These are phyloP conservation scores for Yarrowia sp. DNA, from an alignment of 805 yeast species.

Conservation along the genomic window DNA sequence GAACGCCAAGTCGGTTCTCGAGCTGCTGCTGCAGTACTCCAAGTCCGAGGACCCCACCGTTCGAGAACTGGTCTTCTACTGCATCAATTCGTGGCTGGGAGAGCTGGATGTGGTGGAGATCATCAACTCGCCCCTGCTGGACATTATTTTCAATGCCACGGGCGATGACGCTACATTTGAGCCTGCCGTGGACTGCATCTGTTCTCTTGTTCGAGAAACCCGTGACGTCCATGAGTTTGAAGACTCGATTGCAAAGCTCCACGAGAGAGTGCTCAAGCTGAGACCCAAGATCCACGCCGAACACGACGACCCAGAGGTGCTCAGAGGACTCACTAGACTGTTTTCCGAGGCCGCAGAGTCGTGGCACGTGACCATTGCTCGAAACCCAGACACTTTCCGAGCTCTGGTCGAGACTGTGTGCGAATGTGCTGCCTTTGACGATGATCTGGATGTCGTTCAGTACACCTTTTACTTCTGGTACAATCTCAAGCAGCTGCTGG, in stretches of 20 bases:
- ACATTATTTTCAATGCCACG: slow-evolving; percentile 70
- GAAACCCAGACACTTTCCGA: slow-evolving; percentile 69
- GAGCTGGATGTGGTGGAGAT: slow-evolving; percentile 80
- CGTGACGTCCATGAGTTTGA: slow-evolving; percentile 62
- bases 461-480: slow-evolving; percentile 95
- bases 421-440: slow-evolving; percentile 72
- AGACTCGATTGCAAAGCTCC: slow-evolving; percentile 69
- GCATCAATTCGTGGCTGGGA: slow-evolving; percentile 88
- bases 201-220: slow-evolving; percentile 81
- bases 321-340: slow-evolving; percentile 74
- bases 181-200: slow-evolving; percentile 84
- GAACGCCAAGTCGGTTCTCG: slow-evolving; percentile 72
- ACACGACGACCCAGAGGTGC: slow-evolving; percentile 64
- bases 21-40: slow-evolving; percentile 62
- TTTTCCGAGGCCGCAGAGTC: slow-evolving; percentile 94
- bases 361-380: slow-evolving; percentile 88
- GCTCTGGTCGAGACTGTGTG: slow-evolving; percentile 77
- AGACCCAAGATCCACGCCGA: slow-evolving; percentile 53
- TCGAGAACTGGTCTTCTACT: slow-evolving; percentile 63
- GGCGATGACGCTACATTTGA: slow-evolving; percentile 72
- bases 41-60: slow-evolving; percentile 49
- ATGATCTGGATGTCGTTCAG: slow-evolving; percentile 86
- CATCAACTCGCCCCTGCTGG: slow-evolving; percentile 68
- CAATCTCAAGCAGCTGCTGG: slow-evolving; percentile 72
- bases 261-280: slow-evolving; percentile 69